Conservation (phyloP, 306 rosid species). For the Boehmeria nivea region DNA sequence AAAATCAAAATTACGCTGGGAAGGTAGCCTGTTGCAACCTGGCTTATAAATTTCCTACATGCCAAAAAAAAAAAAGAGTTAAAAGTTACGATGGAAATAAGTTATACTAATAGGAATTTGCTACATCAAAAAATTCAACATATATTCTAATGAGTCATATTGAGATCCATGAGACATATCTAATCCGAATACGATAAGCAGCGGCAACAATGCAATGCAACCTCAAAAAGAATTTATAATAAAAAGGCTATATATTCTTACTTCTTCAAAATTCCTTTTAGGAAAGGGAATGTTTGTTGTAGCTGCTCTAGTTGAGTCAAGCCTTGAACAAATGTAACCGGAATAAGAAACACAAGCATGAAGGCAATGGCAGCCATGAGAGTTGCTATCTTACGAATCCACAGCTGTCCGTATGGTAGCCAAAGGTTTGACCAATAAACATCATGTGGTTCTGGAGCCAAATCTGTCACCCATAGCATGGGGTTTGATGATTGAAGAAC, state of each 20-base stretch:
- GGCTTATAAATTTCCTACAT: constrained; percentile 58
- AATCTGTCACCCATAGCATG: constrained; percentile 80
- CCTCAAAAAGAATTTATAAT: too few relatives aligned
- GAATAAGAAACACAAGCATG: constrained; percentile 69
- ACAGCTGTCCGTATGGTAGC: constrained; percentile 79
- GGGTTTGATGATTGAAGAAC: constrained; percentile 93
- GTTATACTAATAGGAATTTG: not conserved
- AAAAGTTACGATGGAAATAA: constrained; percentile 14
- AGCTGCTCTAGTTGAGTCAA: constrained; percentile 74
- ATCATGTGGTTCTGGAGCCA: constrained; percentile 87
- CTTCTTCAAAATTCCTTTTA: constrained; percentile 54
- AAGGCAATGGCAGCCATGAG: constrained; percentile 59
- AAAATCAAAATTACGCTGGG: constrained; percentile 84
- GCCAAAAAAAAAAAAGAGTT: constrained; percentile 10
- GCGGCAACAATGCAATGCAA: too few relatives aligned
- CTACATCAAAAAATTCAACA: not conserved
- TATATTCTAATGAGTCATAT: too few relatives aligned
- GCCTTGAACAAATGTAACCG: constrained; percentile 82
- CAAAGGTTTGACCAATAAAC: constrained; percentile 90
- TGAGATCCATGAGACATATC: too few relatives aligned
- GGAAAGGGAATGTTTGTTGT: constrained; percentile 61
- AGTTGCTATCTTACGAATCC: constrained; percentile 79
- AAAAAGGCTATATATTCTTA: constrained; percentile 19
- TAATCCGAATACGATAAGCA: too few relatives aligned
- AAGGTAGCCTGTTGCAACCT: constrained; percentile 83